Conservation (phyloP, 176 grass and related monocot genomes). For the Avena atlantica region DNA sequence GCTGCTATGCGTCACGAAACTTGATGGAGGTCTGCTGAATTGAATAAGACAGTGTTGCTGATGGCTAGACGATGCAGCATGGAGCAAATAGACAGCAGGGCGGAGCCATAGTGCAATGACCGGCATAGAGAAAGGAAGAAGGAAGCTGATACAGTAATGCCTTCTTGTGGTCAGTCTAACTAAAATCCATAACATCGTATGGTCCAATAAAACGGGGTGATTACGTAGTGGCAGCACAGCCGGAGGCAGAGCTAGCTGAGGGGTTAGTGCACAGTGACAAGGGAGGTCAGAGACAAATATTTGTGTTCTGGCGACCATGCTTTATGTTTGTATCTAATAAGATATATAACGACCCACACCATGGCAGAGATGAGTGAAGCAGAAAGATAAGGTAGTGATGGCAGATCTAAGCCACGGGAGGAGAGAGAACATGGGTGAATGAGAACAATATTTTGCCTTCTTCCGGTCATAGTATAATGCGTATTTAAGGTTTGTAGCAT, state of each 20-base stretch:
- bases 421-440: background rate
- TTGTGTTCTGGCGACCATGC: background rate
- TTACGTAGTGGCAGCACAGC: background rate
- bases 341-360: background rate
- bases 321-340: background rate
- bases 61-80: background rate
- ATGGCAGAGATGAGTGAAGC: background rate
- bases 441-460: too few species aligned
- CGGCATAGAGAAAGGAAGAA: too few species aligned
- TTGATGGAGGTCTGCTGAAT: too few species aligned
- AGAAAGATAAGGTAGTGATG: background rate
- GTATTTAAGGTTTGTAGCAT: too few species aligned
- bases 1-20: too few species aligned
- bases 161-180: too few species aligned
- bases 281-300: background rate
- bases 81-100: background rate
- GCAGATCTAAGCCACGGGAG: background rate
- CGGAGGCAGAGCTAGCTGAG: background rate
- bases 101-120: too few species aligned
- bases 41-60: too few species aligned
- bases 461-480: too few species aligned
- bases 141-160: too few species aligned
- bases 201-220: background rate
- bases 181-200: too few species aligned
- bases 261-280: background rate